These are phyloP conservation scores for Xylaria telfairii DNA, from an alignment of 495 filamentous ascomycete species.

Conservation along the genomic window DNA sequence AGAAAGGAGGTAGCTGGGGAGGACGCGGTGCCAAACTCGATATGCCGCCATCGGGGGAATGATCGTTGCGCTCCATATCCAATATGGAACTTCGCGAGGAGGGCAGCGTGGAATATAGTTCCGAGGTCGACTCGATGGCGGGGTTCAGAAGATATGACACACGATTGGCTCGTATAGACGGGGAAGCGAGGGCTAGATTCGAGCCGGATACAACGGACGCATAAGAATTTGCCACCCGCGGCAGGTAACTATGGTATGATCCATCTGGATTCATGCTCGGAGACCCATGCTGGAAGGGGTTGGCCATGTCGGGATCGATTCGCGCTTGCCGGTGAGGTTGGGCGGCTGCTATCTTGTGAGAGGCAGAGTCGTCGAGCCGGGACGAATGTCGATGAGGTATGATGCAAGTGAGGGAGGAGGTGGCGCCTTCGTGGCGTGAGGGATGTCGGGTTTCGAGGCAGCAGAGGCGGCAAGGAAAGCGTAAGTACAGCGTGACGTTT, in stretches of 20 bases:
- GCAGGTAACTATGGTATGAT: constrained; percentile 37
- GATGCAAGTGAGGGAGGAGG: background rate
- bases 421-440: background rate
- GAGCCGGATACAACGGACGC: constrained; percentile 81
- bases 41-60: constrained; percentile 44
- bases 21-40: constrained; percentile 36
- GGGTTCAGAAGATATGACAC: constrained; percentile 69
- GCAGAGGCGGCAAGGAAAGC: background rate
- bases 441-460: constrained; percentile 1
- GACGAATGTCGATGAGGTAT: background rate
- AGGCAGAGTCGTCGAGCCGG: background rate
- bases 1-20: constrained; percentile 58
- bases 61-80: constrained; percentile 32
- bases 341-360: background rate
- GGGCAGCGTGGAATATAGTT: constrained; percentile 46
- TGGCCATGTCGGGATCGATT: constrained; percentile 37
- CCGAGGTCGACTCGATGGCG: constrained; percentile 50
- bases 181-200: constrained; percentile 43
- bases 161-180: constrained; percentile 56
- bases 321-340: background rate
- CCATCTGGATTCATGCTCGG: constrained; percentile 40
- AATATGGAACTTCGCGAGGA: constrained; percentile 39
- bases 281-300: constrained; percentile 37
- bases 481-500: background rate
- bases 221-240: constrained; percentile 65